A percentile compares a stretch with the other conserved stretches of the same genome.
Evolutionary conservation across 371 early-diverging fungal genomes (phyloP).

Genomic region (Mycotypha africana): DNA sequence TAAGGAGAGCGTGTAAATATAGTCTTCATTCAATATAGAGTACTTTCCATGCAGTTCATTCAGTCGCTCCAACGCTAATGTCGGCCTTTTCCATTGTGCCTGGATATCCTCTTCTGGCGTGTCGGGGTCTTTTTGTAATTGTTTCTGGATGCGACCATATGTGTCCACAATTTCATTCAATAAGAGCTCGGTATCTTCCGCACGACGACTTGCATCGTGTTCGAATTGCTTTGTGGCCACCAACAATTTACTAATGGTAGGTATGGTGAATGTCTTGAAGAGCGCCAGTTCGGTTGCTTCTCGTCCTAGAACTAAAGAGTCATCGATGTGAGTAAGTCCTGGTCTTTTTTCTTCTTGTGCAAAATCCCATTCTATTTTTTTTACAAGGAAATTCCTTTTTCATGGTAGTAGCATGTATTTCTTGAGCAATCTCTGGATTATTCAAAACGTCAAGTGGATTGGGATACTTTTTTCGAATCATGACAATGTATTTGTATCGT

Average conservation of each 20-base stretch:
- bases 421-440: slow-evolving; percentile 25
- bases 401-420: slow-evolving; percentile 10
- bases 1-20: slow-evolving; percentile 29
- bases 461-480: slow-evolving; percentile 30
- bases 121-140: slow-evolving; percentile 4
- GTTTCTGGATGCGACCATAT: slow-evolving; percentile 16
- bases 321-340: background rate
- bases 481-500: slow-evolving; percentile 27
- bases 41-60: slow-evolving; percentile 46
- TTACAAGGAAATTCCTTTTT: slow-evolving; percentile 42
- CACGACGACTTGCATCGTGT: slow-evolving; percentile 15
- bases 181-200: slow-evolving; percentile 33
- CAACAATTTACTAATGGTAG: slow-evolving; percentile 31
- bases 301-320: slow-evolving; percentile 12
- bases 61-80: slow-evolving; percentile 23
- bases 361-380: background rate
- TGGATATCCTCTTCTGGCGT: slow-evolving; percentile 6
- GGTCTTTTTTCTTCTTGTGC: no score
- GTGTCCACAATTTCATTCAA: slow-evolving; percentile 17
- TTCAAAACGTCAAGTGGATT: slow-evolving; percentile 35
- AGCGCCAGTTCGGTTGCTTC: slow-evolving; percentile 23
- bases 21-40: slow-evolving; percentile 39
- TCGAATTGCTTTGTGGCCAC: slow-evolving; percentile 27
- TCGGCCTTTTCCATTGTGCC: slow-evolving; percentile 17
- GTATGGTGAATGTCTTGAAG: slow-evolving; percentile 40